These are phyloP conservation scores for Cladophialophora chaetospira DNA, from an alignment of 2,329 filamentous ascomycete genomes.

Conservation along the genomic window DNA sequence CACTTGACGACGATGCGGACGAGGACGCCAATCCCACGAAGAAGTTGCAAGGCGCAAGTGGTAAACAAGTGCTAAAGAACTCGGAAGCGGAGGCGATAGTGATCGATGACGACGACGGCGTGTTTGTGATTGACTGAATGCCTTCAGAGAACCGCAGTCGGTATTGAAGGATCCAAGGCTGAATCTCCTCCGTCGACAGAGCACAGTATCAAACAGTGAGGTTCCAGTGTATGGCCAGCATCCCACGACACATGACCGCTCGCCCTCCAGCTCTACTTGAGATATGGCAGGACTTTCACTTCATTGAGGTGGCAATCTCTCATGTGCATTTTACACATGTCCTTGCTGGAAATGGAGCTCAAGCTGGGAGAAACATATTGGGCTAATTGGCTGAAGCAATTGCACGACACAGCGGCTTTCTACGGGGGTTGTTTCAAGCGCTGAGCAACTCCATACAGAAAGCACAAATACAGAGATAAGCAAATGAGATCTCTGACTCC, in stretches of 20 bases:
- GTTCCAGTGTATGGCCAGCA: neutral
- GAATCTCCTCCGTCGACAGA: too few species aligned
- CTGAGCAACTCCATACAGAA: neutral
- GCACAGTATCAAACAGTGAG: too few species aligned
- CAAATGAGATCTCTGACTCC: too few species aligned
- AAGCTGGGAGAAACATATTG: neutral
- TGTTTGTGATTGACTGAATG: constrained; percentile 31
- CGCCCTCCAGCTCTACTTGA: constrained; percentile 1
- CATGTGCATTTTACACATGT: neutral
- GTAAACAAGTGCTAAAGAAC: constrained; percentile 10
- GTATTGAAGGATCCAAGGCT: too few species aligned
- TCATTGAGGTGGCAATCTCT: neutral
- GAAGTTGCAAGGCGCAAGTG: constrained; percentile 25
- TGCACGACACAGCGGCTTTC: neutral
- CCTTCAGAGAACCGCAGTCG: too few species aligned
- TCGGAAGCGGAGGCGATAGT: constrained; percentile 18
- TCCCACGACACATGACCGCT: too few species aligned
- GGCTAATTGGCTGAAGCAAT: neutral
- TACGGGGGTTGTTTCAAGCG: neutral
- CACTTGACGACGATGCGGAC: constrained; percentile 24
- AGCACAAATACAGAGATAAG: neutral
- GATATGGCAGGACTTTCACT: neutral
- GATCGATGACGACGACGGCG: constrained; percentile 28
- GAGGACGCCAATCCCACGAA: constrained; percentile 25
- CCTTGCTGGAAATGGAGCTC: neutral